Percentiles rank a stretch among this genome's conserved stretches.
Conservation (phyloP, 2,329 filamentous ascomycete genomes). For the Botryotinia calthae region DNA sequence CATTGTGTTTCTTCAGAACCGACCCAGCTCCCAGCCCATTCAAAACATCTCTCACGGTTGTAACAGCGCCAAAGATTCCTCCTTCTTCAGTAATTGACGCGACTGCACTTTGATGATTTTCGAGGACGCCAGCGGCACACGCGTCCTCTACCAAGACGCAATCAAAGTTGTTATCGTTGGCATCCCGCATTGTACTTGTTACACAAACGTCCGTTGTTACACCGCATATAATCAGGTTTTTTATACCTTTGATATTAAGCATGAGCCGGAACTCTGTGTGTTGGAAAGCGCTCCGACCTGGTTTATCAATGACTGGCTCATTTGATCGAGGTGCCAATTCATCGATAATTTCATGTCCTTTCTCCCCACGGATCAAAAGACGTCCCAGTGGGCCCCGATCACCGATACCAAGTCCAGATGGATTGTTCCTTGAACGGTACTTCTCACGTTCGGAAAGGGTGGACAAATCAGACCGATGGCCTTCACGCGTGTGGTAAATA, state of each 20-base stretch:
- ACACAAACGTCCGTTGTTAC: slow-evolving; percentile 43
- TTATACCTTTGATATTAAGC: slow-evolving; percentile 37
- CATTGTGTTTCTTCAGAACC: background rate
- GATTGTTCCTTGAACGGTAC: slow-evolving; percentile 52
- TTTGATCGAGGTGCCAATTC: slow-evolving; percentile 38
- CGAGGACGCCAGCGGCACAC: slow-evolving; percentile 34
- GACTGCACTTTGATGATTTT: slow-evolving; percentile 36
- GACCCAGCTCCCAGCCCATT: background rate
- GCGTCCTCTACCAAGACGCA: slow-evolving; percentile 39
- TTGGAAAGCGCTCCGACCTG: slow-evolving; percentile 39
- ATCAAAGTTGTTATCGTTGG: slow-evolving; percentile 39
- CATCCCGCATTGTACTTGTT: slow-evolving; percentile 40
- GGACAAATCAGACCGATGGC: slow-evolving; percentile 53
- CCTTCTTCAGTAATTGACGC: slow-evolving; percentile 38
- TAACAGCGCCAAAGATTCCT: slow-evolving; percentile 41
- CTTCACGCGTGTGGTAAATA: slow-evolving; percentile 52
- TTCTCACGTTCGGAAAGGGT: slow-evolving; percentile 55
- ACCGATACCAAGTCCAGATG: slow-evolving; percentile 49
- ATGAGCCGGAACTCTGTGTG: slow-evolving; percentile 42
- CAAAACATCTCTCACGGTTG: slow-evolving; percentile 17
- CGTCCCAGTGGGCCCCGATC: slow-evolving; percentile 54
- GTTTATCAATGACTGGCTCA: slow-evolving; percentile 40
- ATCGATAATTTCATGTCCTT: slow-evolving; percentile 55
- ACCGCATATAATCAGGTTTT: slow-evolving; percentile 38
- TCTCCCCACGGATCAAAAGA: slow-evolving; percentile 56